Percentiles rank a stretch among this genome's conserved stretches.
phyloP scores from a whole-genome alignment of 2,329 filamentous ascomycete genomes.

The Chaetomium olivaceum region DNA sequence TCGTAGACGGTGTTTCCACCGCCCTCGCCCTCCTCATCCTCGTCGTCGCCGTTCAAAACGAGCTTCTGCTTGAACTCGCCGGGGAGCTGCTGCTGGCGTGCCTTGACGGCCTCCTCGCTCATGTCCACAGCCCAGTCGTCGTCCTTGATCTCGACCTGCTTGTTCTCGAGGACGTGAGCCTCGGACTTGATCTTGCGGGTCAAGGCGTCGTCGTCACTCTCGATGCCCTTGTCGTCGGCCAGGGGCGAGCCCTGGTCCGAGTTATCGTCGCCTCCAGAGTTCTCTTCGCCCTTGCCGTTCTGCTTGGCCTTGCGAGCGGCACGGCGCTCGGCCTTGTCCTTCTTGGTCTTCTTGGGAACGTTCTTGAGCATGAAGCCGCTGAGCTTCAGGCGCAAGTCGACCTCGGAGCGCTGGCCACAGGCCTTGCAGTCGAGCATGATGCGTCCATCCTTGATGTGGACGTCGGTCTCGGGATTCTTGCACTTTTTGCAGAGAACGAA shows the following conservation, averaged over 20 bases:
- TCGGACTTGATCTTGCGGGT: slow-evolving; percentile 76
- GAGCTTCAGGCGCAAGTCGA: slow-evolving; percentile 91
- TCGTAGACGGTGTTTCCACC: slow-evolving; percentile 79
- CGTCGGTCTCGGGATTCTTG: slow-evolving; percentile 98
- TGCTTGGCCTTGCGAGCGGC: slow-evolving; percentile 89
- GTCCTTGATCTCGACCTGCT: slow-evolving; percentile 65
- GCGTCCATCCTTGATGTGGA: slow-evolving; percentile 88
- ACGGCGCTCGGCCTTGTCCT: slow-evolving; percentile 91
- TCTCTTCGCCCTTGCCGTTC: slow-evolving; percentile 60
- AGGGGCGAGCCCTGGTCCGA: slow-evolving; percentile 40
- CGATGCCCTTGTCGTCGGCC: slow-evolving; percentile 56
- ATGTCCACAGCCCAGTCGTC: slow-evolving; percentile 96
- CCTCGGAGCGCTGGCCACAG: slow-evolving; percentile 88
- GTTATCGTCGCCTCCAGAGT: slow-evolving; percentile 60
- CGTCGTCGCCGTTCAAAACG: slow-evolving; percentile 73
- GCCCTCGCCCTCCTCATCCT: slow-evolving; percentile 78
- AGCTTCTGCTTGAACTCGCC: slow-evolving; percentile 92
- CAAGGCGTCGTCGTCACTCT: slow-evolving; percentile 77
- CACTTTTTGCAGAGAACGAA: slow-evolving; percentile 99
- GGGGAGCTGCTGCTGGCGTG: slow-evolving; percentile 90
- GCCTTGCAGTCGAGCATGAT: slow-evolving; percentile 98
- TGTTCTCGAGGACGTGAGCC: slow-evolving; percentile 49
- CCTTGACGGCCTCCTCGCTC: slow-evolving; percentile 91
- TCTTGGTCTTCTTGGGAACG: slow-evolving; percentile 90
- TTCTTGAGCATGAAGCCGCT: slow-evolving; percentile 98